Base-by-base conservation (phyloP, 805 yeast species). In the Candida orba region DNA sequence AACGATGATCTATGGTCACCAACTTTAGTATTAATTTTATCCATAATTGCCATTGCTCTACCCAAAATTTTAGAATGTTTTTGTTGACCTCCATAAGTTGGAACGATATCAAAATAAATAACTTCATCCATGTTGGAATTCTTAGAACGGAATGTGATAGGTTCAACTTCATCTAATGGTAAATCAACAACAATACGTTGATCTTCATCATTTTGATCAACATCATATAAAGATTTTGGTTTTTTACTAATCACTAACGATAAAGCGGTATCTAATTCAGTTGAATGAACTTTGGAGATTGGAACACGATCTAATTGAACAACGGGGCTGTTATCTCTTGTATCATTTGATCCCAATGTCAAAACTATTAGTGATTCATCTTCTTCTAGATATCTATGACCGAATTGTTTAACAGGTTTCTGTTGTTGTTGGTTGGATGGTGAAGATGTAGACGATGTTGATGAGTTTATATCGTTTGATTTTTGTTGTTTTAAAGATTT, bases 251-350 rank as follows among this genome's bases (percentile, higher is more conserved):
- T 73, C 9, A 79, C 78, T 36, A 90, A 67, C 1, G 95, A 83
- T 33, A 90, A 72, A 0, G 95, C 95, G 4, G 95, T 87, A 53
- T 90, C 96, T 33, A 89, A 69, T 58, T 86, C 93, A 0, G 95
- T 84, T n/a, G 81, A 73, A 46, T 81, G 84, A 3, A 81, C 81
- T 54, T 81, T 82, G 1, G 89, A 73, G 41, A 82, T 66, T 7
- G 95, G 88, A n/a, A 84, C 85, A 32, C 78, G 71, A 49, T 83
- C 82, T 43, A 88, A 71, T 38, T 79, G 77, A 10, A 90, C 73
- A 0, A 91, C 85, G 8, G 73, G 71, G 12, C 64, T 63, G 3
- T 62, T 56, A 45, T 75, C 77, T 41, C 96, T 70, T 30, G 79
- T 66, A 56, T 90, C 96, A 3, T 93, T 83, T 0, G 95, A 79